Evolutionary conservation across 352 stramenopile species (phyloP), one percentile per base, ranked within the genome.

Genomic region (Phytophthora tentaculata): DNA sequence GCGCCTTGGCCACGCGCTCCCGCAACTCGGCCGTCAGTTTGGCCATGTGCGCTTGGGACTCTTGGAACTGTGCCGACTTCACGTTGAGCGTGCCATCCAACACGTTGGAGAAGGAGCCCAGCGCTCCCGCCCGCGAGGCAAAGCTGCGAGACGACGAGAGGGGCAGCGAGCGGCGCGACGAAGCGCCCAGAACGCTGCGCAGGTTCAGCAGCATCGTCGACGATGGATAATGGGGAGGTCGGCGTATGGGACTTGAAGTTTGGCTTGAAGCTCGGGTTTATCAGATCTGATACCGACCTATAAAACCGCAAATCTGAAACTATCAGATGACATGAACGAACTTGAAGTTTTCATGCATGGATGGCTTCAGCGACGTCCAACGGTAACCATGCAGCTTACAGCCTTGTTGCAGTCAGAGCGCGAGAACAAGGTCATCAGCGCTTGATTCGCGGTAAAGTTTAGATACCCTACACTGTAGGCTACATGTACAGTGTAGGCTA

Each of bases 61-160:
- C 79, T 64, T 83, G 68, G 59, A 86, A 91, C 47, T 90, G 68
- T 19, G 67, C 51, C 32, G 82, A 88, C 59, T 86, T 89, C 57
- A 73, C 76, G 69, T 88, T 85, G 51, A 92, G 60, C n/a, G 70
- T 53, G 35, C 84, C 82, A 56, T 92, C 80, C 16, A 92, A 62
- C 20, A 92, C 80, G 53, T 91, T 90, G 22, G 75, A 84, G 16
- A 69, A 64, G 32, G 60, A 67, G 32, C 62, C 48, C 22, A 85
- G 65, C 23, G 74, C 64, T 43, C 80, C 76, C 5, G 80, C 76
- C 22, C 76, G 72, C 1, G 78, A 89, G 6, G 78, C 69, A 23
- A 89, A 78, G 19, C 55, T 29, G 45, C 76, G 72, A 12, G 17
- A 13, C 0, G 16, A 24, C 12, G 16, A 29, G 12, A 56, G 41